Evolutionary conservation across 2,329 filamentous ascomycete genomes (phyloP).

Genomic region (Aureobasidium musti): DNA sequence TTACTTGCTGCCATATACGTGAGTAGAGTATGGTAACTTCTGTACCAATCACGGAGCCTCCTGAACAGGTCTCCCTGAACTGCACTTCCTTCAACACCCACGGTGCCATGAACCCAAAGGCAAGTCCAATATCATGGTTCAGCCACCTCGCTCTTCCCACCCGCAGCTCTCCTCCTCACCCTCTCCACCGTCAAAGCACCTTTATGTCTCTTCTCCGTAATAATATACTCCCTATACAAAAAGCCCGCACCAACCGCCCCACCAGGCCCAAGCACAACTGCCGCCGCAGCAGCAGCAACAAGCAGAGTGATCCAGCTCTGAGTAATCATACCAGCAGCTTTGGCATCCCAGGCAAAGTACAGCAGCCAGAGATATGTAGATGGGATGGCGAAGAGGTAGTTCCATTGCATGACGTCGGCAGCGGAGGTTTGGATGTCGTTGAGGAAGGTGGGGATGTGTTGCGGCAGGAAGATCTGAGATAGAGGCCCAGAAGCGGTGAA

Average conservation of each 20-base stretch:
- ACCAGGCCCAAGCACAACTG: constrained; percentile 37
- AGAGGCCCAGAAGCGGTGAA: neutral
- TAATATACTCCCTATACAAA: constrained; percentile 43
- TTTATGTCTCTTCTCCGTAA: constrained; percentile 38
- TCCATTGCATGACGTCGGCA: constrained; percentile 18
- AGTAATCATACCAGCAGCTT: constrained; percentile 38
- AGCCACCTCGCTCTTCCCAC: neutral
- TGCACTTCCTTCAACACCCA: no score
- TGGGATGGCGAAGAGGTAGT: constrained; percentile 11
- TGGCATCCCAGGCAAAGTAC: constrained; percentile 42
- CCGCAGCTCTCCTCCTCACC: neutral
- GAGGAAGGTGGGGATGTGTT: neutral
- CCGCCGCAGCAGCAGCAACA: constrained; percentile 28
- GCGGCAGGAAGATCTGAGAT: constrained; percentile 20
- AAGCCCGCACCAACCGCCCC: constrained; percentile 38
- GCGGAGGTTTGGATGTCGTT: neutral
- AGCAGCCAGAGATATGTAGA: constrained; percentile 40
- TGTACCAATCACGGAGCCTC: no score
- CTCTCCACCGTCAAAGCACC: constrained; percentile 29
- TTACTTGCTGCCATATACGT: no score
- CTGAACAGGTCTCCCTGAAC: no score
- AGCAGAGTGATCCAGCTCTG: constrained; percentile 36
- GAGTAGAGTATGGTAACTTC: no score
- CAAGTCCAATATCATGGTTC: no score
- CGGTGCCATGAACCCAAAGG: no score